Conservation (phyloP, 2,329 filamentous ascomycete genomes). For the Pseudocercospora macadamiae region DNA sequence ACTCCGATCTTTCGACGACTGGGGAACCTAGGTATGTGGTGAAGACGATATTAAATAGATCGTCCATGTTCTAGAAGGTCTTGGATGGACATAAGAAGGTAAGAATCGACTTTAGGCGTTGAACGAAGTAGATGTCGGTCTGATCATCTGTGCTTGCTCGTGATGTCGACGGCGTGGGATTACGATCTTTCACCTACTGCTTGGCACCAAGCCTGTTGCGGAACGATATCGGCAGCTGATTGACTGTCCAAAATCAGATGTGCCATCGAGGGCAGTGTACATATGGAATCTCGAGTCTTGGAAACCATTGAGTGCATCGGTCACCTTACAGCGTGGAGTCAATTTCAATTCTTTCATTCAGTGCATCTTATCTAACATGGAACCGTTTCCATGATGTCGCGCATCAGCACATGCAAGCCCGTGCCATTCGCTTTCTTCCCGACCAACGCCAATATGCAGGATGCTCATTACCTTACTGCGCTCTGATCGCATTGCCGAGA, state of each 20-base stretch:
- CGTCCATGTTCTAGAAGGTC: background rate
- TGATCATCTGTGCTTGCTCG: background rate
- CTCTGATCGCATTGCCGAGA: conserved; percentile 62
- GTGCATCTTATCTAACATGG: conserved; percentile 1
- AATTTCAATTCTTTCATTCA: background rate
- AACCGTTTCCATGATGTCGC: conserved; percentile 1
- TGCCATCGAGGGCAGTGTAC: background rate
- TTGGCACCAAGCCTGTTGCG: background rate
- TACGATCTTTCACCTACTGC: background rate
- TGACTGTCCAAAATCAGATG: too few species aligned
- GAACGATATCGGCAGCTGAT: conserved; percentile 1
- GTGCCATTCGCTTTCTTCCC: conserved; percentile 11
- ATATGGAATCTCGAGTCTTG: too few species aligned
- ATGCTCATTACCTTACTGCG: conserved; percentile 41
- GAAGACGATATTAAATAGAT: background rate
- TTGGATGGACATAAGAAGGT: background rate
- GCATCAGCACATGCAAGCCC: conserved; percentile 11
- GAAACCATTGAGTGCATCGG: too few species aligned
- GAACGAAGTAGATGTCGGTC: background rate
- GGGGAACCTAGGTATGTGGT: background rate
- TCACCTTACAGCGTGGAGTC: background rate
- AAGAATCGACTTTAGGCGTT: background rate
- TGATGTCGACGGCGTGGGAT: background rate
- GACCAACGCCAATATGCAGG: conserved; percentile 18
- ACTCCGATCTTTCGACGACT: background rate